Evolutionary conservation across 805 yeast species (phyloP), one percentile per base, ranked within the genome.

Genomic region (Lachancea lanzarotensis): DNA sequence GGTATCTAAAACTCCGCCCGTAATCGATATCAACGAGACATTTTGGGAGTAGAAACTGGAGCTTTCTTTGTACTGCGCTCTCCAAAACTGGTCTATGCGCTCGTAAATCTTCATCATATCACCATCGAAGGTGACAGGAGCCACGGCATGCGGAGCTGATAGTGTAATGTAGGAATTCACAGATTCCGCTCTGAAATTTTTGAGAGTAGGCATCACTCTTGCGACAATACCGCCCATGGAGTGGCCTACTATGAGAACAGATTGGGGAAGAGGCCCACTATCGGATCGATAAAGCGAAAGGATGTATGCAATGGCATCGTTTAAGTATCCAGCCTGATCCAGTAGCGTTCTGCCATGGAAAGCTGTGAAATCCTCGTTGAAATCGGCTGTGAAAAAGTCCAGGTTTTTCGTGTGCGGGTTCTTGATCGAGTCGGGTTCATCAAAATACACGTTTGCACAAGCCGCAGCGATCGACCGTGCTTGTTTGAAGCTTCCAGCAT

Each of bases 201-300:
- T 84, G 43, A 91, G 65, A 0, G 95, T 80, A 6, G 87, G 73
- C 78, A 90, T 78, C 0, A 87, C 81, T 47, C 98, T 72, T 2
- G 96, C 84, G 1, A 93, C 98, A 15, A 91, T 77, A 2, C 98
- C 98, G 35, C 98, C 98, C 98, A 91, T 91, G 0, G 98, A 91
- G 67, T 91, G 98, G 2, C 88, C 96, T 0, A 91, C 52, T 0
- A 91, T 60, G 0, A 91, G 77, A 1, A 91, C 95, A 0, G 96
- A 84, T 22, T 63, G 60, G 0, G 93, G 93, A 12, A 27, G 40
- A 15, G 60, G 66, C 36, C 50, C 55, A 10, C 41, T 36, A 10
- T 42, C 41, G 2, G 61, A 58, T 17, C 60, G 63, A 55, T 91
- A 91, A 4, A 91, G 66, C 3, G 78, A 75, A 15, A 93, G 64